Evolutionary conservation across 2,329 filamentous ascomycete species (phyloP).

Genomic region (Zasmidium cellare): DNA sequence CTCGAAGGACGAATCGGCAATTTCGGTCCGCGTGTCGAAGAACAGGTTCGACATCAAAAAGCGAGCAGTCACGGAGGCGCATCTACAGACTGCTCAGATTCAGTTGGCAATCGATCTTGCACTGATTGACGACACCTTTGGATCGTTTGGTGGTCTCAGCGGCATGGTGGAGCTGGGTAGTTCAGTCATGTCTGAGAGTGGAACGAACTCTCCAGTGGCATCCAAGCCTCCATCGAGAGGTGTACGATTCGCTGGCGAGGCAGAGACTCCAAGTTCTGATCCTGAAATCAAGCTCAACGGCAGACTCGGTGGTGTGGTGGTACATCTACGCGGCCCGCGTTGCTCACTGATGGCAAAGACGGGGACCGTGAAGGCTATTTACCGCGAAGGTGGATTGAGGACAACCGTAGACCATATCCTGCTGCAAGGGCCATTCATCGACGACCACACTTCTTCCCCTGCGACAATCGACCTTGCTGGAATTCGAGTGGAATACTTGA

Average conservation of each 20-base stretch:
- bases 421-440: constrained; percentile 64
- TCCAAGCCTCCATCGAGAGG: constrained; percentile 45
- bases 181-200: constrained; percentile 72
- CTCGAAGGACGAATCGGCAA: constrained; percentile 18
- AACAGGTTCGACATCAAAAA: constrained; percentile 21
- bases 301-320: constrained; percentile 72
- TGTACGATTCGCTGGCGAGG: constrained; percentile 57
- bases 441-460: constrained; percentile 35
- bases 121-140: constrained; percentile 80
- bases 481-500: constrained; percentile 71
- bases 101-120: constrained; percentile 75
- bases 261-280: constrained; percentile 28
- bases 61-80: constrained; percentile 43
- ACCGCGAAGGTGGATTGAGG: constrained; percentile 70
- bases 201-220: constrained; percentile 31
- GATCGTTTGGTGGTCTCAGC: constrained; percentile 87
- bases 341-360: constrained; percentile 74
- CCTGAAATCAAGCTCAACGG: constrained; percentile 66
- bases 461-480: constrained; percentile 21
- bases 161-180: constrained; percentile 85
- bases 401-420: constrained; percentile 75
- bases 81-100: constrained; percentile 74
- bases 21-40: constrained; percentile 21
- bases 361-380: constrained; percentile 78
- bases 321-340: constrained; percentile 74